Conservation (phyloP, 345 rosid genomes). For the Camelina hispida region DNA sequence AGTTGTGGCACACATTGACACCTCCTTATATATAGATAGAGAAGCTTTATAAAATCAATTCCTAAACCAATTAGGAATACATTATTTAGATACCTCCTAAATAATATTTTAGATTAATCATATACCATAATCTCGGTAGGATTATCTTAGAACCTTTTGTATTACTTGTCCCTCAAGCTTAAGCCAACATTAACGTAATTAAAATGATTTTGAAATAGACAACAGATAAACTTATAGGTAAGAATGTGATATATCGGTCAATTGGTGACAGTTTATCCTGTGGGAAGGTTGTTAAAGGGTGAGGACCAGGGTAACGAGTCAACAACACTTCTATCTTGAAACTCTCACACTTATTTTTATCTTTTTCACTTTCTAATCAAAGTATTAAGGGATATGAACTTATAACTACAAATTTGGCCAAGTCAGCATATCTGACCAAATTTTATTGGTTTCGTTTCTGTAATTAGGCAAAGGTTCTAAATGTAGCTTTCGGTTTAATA, state of each 20-base stretch:
- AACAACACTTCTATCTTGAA: slow-evolving; percentile 36
- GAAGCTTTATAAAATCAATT: too few relatives aligned
- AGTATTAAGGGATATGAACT: neutral
- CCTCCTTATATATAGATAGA: too few relatives aligned
- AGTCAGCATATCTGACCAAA: slow-evolving; percentile 22
- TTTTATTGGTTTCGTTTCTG: slow-evolving; percentile 1
- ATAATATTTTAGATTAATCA: too few relatives aligned
- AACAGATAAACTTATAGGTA: neutral
- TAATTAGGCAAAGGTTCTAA: slow-evolving; percentile 28
- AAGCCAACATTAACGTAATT: neutral
- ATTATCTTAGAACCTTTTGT: too few relatives aligned
- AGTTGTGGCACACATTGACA: too few relatives aligned
- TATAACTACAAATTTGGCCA: slow-evolving; percentile 14
- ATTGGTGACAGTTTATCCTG: too few relatives aligned
- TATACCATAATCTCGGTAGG: too few relatives aligned
- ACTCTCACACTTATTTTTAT: slow-evolving; percentile 19
- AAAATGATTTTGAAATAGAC: neutral
- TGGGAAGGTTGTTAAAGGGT: too few relatives aligned
- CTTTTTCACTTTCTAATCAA: slow-evolving; percentile 20
- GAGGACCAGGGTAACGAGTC: too few relatives aligned
- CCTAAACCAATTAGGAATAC: too few relatives aligned
- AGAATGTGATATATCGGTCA: slow-evolving; percentile 31
- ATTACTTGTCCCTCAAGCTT: neutral
- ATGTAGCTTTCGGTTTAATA: neutral
- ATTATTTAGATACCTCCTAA: too few relatives aligned